Base-by-base conservation (phyloP, 805 yeast species). In the Ogataea paradorogensis region DNA sequence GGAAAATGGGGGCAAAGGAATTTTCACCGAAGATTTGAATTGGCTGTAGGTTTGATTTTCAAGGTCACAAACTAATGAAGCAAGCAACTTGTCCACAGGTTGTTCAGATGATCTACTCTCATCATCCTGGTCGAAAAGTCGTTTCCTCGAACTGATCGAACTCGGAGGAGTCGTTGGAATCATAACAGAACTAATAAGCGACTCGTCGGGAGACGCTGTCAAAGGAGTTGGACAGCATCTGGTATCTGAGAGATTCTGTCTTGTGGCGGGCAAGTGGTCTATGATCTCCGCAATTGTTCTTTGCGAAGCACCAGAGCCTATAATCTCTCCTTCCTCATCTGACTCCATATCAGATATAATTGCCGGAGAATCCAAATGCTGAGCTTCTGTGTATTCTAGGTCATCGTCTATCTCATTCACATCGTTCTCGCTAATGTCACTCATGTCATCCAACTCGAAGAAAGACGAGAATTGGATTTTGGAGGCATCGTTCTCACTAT, bases 381-480 rank as follows among this genome's bases (percentile, higher is more conserved):
- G 8, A 9, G 33, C 30, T 5, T 14, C 33, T 10, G 30, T 23
- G 6, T 14, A 39, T 7, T 14, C 30, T 7, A 23, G 25, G n/a
- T 31, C 45, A 24, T 33, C 44, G 18, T 34, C 25, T 4, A 23
- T 44, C 0, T 30, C 47, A 27, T 43, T 40, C 6, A 22, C 26
- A 13, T 45, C 50, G 13, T 35, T 31, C 13, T 50, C 54, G 25
- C 51, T 50, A 27, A 47, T 37, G 30, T 50, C 53, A 20, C 50
- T 47, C 16, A 50, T 29, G 13, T 50, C 53, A 18, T 43, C 53
- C 16, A 50, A 24, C 29, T 50, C 53, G 26, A 45, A 50, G 29
- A 42, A 49, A 3, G 47, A 41, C 6, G 50, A 43, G 34, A 41
- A 41, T 28, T 36, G 44, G 26, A 38, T 15, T 18, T 24, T 32